A percentile compares a stretch with the other conserved stretches of the same genome.
Evolutionary conservation across 441 rosid species (phyloP).

Genomic region (Rhodomyrtus psidioides): DNA sequence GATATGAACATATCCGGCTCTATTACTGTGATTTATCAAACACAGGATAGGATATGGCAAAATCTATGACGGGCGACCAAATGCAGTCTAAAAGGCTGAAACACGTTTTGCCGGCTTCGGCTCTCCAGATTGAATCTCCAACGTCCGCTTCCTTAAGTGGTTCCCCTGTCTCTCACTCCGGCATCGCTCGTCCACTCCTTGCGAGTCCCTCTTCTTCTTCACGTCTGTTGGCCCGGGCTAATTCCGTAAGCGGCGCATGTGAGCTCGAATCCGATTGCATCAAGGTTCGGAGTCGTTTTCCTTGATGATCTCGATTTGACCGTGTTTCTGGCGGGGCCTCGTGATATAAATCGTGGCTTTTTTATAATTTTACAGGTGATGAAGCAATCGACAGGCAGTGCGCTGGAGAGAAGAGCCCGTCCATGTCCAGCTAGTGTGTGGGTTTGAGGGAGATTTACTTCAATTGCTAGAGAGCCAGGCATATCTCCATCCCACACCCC

Average conservation of each 20-base stretch:
- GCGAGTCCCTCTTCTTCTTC: neutral
- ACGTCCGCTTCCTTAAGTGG: neutral
- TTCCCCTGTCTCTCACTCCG: neutral
- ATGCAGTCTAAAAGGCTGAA: no score
- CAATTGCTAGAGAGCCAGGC: constrained; percentile 93
- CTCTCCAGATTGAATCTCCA: no score
- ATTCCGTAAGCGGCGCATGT: neutral
- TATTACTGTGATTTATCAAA: no score
- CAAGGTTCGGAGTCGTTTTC: constrained; percentile 26
- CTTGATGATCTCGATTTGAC: neutral
- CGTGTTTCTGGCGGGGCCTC: neutral
- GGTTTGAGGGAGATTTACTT: constrained; percentile 85
- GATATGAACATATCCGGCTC: no score
- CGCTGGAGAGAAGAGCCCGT: constrained; percentile 71
- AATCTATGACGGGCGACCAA: no score
- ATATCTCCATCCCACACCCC: no score
- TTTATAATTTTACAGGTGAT: constrained; percentile 25
- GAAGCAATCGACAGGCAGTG: constrained; percentile 72
- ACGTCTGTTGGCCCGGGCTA: neutral
- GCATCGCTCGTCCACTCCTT: neutral
- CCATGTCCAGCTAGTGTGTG: constrained; percentile 68
- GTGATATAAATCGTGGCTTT: neutral
- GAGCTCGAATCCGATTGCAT: constrained; percentile 56
- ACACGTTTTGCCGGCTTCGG: no score
- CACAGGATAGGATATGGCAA: no score